Evolutionary conservation across 805 yeast species (phyloP), one percentile per base, ranked within the genome.

Genomic region (Jamesozyma gamospora): DNA sequence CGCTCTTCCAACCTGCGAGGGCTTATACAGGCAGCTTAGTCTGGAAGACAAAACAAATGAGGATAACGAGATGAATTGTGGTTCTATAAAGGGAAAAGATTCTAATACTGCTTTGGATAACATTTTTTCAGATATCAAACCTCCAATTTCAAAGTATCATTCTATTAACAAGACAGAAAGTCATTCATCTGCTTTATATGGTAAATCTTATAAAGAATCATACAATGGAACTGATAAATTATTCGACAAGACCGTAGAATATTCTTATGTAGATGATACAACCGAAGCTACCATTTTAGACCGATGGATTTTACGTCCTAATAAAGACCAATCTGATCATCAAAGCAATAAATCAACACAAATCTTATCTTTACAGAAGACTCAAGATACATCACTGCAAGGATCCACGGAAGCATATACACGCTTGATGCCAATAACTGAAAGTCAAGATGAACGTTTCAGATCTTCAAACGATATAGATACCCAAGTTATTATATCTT

Each of bases 261-360:
- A 32, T 17, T 43, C 49, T 3, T 35, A 41, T 6, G 35, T 47
- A 12, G 46, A 52, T 35, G 50, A 47, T 32, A 49, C 49, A 12
- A 50, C 49, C 5, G 49, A 49, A 18, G 50, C 41, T 3, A 44
- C 35, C 24, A 35, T 45, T 14, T 41, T 51, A 12, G 41, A 35
- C n/a, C 43, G 40, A 33, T 48, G 52, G 50, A 39, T 45, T 3
- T 37, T 48, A 16, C 39, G 46, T 24, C 42, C 46, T 10, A 39
- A 39, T 21, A 29, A 34, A 7, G 29, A 34, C 14, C 21, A 19
- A n/a, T 35, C 29, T 18, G 35, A 26, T 13, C 41, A 28, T 26
- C 41, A 40, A 29, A 49, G 50, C 25, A 44, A 42, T 34, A 41
- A 33, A 30, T 46, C 52, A 8, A 50, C 56, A 2, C 56, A 52